Evolutionary conservation across 2,329 filamentous ascomycete genomes (phyloP), one percentile per base, ranked within the genome.

Genomic region (Amylocarpus encephaloides): DNA sequence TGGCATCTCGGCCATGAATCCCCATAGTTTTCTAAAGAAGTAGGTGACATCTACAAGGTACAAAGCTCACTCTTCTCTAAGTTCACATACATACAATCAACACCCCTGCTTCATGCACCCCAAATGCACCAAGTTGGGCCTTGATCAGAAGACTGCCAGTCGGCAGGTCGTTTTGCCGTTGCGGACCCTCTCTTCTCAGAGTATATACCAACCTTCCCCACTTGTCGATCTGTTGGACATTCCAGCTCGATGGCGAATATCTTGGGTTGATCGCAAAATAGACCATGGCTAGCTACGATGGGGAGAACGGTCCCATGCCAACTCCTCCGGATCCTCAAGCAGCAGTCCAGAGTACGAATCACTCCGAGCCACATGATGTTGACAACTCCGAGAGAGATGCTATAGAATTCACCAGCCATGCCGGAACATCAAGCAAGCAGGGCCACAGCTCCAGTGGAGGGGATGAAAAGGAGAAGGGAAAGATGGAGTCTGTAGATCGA

Each of bases 401-500:
- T 10, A 30, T 41, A 18, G 48, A 32, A 16, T 16, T 16, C 7
- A 26, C 22, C 22, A 26, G 22, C 22, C 22, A 26, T 26, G 22
- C 7, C 22, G 22, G 22, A 26, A 26, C 22, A 4, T 4, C 4
- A 7, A 26, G 22, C 22, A 29, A 7, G 38, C 19, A 22, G 45
- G 44, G 38, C 43, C 22, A 48, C 9, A 33, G 41, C 10, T 26
- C 51, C 18, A 34, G 59, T 41, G 52, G 46, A 12, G 58, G 59
- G 46, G 54, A 60, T 35, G 50, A 55, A 6, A 58, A 39, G 44
- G 39, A 39, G 35, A 39, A 16, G 32, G 19, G 13, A 13, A 34
- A 39, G 9, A 4, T 30, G 22, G 72, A 71, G 56, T 82, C 76
- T 57, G 5, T 39, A 9, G 72, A 71, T 56, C 83, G 76, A 56